These are phyloP conservation scores for Brasenia schreberi DNA, from an alignment of 164 flowering plant genomes.

Conservation along the genomic window DNA sequence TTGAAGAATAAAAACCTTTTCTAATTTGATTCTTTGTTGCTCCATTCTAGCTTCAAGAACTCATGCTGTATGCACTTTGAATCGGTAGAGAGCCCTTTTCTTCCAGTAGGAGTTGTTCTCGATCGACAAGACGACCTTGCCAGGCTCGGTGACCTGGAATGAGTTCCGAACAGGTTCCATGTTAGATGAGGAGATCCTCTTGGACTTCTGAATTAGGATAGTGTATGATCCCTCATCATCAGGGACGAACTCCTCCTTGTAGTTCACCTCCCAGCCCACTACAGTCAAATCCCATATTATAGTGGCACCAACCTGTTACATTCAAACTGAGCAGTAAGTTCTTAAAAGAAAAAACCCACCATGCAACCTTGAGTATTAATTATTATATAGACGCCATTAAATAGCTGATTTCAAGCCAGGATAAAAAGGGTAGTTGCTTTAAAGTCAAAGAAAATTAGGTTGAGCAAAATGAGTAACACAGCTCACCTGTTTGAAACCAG, in stretches of 20 bases:
- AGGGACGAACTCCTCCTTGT: slow-evolving; percentile 69
- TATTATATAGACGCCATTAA: too few relatives aligned
- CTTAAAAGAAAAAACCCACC: too few relatives aligned
- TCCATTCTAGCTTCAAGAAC: not conserved
- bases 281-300: slow-evolving; percentile 52
- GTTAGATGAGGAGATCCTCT: slow-evolving; percentile 29
- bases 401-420: too few relatives aligned
- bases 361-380: too few relatives aligned
- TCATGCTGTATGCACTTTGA: slow-evolving; percentile 15
- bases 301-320: slow-evolving; percentile 25
- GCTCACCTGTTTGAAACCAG: too few relatives aligned
- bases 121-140: slow-evolving; percentile 47
- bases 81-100: slow-evolving; percentile 44
- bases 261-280: slow-evolving; percentile 68
- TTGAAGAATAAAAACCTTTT: too few relatives aligned
- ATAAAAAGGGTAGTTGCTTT: too few relatives aligned
- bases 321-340: not conserved
- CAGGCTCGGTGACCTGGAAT: slow-evolving; percentile 44
- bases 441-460: too few relatives aligned
- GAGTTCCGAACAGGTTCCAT: slow-evolving; percentile 35
- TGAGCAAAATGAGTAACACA: too few relatives aligned
- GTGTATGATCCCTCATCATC: slow-evolving; percentile 53
- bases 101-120: slow-evolving; percentile 42
- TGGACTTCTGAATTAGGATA: slow-evolving; percentile 36
- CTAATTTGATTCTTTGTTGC: too few relatives aligned